Evolutionary conservation across 1,284 basidiomycete species (phyloP).

Genomic region (Earliella scabrosa): DNA sequence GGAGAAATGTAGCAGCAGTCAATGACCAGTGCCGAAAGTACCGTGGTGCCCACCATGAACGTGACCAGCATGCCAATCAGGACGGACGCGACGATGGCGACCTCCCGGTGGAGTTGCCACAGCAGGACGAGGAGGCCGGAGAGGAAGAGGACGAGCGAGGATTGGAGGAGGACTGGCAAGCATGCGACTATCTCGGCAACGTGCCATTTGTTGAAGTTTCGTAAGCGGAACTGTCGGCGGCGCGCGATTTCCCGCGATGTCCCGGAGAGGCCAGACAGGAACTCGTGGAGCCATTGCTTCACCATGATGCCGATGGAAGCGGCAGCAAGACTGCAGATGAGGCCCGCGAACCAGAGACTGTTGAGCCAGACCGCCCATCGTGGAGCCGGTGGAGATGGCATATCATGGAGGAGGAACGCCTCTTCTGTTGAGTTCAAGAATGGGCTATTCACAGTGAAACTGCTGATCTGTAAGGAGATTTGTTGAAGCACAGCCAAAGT

Average conservation of each 20-base stretch:
- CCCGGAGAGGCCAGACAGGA: not conserved
- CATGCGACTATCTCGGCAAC: constrained; percentile 8
- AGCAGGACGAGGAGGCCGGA: constrained; percentile 18
- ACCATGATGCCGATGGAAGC: constrained; percentile 18
- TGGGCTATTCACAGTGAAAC: not conserved
- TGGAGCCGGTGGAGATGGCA: not conserved
- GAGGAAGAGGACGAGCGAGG: constrained; percentile 19
- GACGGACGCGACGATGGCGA: not conserved
- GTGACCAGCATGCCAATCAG: not conserved
- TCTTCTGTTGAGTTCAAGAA: constrained; percentile 6
- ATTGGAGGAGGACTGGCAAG: constrained; percentile 19
- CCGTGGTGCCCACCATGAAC: not conserved
- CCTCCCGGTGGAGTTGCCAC: constrained; percentile 6
- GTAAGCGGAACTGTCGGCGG: constrained; percentile 11
- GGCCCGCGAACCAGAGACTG: constrained; percentile 20
- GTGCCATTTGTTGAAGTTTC: constrained; percentile 15
- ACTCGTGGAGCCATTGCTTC: constrained; percentile 24
- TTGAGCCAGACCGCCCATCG: constrained; percentile 13
- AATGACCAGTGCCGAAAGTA: constrained; percentile 3
- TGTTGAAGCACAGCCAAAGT: not conserved
- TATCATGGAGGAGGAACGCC: not conserved
- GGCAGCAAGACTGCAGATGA: constrained; percentile 16
- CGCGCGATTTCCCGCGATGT: constrained; percentile 7
- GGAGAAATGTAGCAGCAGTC: constrained; percentile 3
- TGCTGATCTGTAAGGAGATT: not conserved